A percentile compares a stretch with the other conserved stretches of the same genome.
phyloP scores from a whole-genome alignment of 441 rosid species.

The Syzygium syzygioides region DNA sequence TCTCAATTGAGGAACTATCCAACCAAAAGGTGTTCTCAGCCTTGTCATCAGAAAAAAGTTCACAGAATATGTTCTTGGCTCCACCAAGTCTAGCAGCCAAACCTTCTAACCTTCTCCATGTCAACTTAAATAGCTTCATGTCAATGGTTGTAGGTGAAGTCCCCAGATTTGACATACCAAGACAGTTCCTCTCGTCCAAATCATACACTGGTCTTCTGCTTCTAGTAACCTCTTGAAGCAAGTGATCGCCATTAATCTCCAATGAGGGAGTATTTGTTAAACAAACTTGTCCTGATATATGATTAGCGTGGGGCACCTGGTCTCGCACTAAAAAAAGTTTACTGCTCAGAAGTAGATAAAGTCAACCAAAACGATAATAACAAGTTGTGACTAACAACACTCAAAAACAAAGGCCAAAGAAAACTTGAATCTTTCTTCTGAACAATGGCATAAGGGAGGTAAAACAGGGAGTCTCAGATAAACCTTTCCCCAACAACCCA shows the following conservation, averaged over 20 bases:
- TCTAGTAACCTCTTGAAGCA: slow-evolving; percentile 24
- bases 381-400: neutral
- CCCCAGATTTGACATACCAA: too few species aligned
- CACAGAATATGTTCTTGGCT: slow-evolving; percentile 60
- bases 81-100: slow-evolving; percentile 70
- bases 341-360: slow-evolving; percentile 36
- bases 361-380: neutral
- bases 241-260: slow-evolving; percentile 20
- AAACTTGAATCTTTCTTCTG: neutral
- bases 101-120: slow-evolving; percentile 69
- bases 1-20: slow-evolving; percentile 90
- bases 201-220: neutral
- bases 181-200: too few species aligned
- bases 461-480: neutral
- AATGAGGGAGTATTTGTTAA: slow-evolving; percentile 19
- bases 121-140: too few species aligned
- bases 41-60: slow-evolving; percentile 45
- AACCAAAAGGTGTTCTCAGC: slow-evolving; percentile 88
- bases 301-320: slow-evolving; percentile 60
- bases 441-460: neutral
- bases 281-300: slow-evolving; percentile 31
- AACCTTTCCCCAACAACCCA: neutral
- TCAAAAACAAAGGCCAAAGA: neutral
- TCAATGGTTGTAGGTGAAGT: too few species aligned
- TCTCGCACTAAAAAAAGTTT: slow-evolving; percentile 60